Conservation (phyloP, 768 basidiomycete species). For the Collybiopsis confluens region DNA sequence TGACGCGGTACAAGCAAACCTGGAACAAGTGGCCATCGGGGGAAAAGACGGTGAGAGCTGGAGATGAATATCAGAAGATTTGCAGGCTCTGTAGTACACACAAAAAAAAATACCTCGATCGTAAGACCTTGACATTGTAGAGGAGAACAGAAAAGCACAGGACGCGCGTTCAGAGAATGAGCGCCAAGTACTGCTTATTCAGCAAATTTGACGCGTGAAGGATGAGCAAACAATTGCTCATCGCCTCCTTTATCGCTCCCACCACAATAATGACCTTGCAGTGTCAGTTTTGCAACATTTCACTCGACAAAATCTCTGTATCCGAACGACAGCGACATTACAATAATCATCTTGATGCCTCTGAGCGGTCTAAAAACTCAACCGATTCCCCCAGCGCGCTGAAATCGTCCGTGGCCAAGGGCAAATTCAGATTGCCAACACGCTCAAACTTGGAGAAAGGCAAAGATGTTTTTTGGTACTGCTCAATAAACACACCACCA, state of each 20-base stretch:
- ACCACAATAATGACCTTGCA: conserved; percentile 18
- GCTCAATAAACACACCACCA: conserved; percentile 28
- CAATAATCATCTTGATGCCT: conserved; percentile 38
- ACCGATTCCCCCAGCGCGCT: not conserved
- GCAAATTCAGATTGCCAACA: conserved; percentile 12
- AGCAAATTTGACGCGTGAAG: conserved; percentile 9
- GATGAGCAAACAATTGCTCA: conserved; percentile 7
- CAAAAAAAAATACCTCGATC: conserved; percentile 71
- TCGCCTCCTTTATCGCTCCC: not conserved
- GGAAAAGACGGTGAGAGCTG: conserved; percentile 96
- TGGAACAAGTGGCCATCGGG: conserved; percentile 99
- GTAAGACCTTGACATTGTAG: conserved; percentile 86
- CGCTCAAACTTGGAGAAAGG: conserved; percentile 15
- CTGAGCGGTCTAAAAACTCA: not conserved
- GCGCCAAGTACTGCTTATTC: conserved; percentile 21
- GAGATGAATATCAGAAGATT: not conserved
- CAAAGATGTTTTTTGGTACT: conserved; percentile 64
- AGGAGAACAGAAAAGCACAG: conserved; percentile 16
- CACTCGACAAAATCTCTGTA: conserved; percentile 34
- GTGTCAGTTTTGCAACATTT: conserved; percentile 50
- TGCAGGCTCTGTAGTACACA: not conserved
- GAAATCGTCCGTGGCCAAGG: not conserved
- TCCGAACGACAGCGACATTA: conserved; percentile 51
- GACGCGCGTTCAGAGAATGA: conserved; percentile 46
- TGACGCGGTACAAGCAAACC: conserved; percentile 43